phyloP scores from a whole-genome alignment of 495 filamentous ascomycete genomes.

The Cercophora sp. region DNA sequence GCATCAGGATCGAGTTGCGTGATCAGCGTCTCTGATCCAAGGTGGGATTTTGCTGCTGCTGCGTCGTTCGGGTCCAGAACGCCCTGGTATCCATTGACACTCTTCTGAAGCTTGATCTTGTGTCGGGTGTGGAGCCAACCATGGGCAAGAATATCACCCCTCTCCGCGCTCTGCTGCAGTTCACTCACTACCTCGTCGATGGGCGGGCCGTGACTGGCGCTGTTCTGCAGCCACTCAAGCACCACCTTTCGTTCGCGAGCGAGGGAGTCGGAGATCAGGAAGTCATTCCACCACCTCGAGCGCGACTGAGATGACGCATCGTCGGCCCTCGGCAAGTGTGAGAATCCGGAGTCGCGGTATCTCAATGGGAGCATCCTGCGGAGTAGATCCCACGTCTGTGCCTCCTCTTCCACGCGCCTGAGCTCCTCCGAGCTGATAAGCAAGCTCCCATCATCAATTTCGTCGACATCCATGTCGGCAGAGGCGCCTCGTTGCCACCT shows the following conservation, averaged over 20 bases:
- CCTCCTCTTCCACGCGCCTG: constrained; percentile 54
- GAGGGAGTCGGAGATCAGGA: constrained; percentile 41
- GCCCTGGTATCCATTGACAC: constrained; percentile 61
- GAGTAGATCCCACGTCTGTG: constrained; percentile 86
- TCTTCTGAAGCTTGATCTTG: constrained; percentile 85
- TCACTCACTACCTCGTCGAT: constrained; percentile 72
- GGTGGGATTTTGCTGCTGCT: constrained; percentile 52
- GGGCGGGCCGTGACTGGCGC: constrained; percentile 60
- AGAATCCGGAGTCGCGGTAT: constrained; percentile 34
- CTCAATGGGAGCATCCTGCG: constrained; percentile 54
- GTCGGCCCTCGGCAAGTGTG: constrained; percentile 18
- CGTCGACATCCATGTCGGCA: constrained; percentile 59
- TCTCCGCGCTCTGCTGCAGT: constrained; percentile 64
- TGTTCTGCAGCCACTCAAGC: constrained; percentile 77
- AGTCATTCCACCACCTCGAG: constrained; percentile 41
- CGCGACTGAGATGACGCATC: constrained; percentile 32
- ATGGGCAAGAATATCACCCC: constrained; percentile 64
- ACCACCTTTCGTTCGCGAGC: constrained; percentile 69
- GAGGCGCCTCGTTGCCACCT: constrained; percentile 56
- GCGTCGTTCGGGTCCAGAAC: constrained; percentile 57
- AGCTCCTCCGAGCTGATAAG: constrained; percentile 32
- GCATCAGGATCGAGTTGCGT: constrained; percentile 97
- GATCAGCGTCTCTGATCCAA: constrained; percentile 61
- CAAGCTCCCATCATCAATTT: constrained; percentile 35
- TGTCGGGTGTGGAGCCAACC: constrained; percentile 91